Base-by-base conservation (phyloP, 257 asterid genomes). In the Salvia splendens region DNA sequence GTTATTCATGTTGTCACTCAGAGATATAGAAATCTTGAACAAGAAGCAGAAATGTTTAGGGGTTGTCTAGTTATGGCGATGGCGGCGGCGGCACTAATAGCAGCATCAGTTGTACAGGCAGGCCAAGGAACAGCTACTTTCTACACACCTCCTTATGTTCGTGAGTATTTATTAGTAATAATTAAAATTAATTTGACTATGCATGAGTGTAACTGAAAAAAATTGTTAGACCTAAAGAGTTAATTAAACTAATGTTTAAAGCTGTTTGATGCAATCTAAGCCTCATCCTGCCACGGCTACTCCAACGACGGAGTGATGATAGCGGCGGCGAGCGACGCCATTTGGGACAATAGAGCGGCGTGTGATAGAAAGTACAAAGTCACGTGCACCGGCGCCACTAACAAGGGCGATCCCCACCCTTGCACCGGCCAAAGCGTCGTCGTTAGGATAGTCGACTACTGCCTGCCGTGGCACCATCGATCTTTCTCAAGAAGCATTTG, bases 101-200 rank as follows among this genome's bases (percentile, higher is more conserved):
- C 59, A 2, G 75, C 73, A 56, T 63, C 73, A 0, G 0, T 41
- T 56, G 80, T 71, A 12, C 48, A 59, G 9, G 84, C 81, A 1
- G 76, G 42, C 38, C 3, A 68, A 0, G 88, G 86, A 54, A 83
- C 88, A 12, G 86, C 86, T 20, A 83, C 88, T 45, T 83, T 46
- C 61, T 81, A 83, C 3, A 83, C 88, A 3, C 78, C 88, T n/a
- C 88, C 88, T 54, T 83, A 83, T 16, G 75, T 76, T 64, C 88
- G 86, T 83, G 46, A 80, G 88, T 83, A 7, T 32, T 15, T 59
- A n/a, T n/a, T n/a, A n/a, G n/a, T n/a, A 16, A 7, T 4, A 17
- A 60, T 5, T 30, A 48, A 32, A 32, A 5, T 38, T 5, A 33
- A 33, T 38, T 38, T 38, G 8, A 5, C 6, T 35, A 4, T 35